Conservation (phyloP, 2,329 filamentous ascomycete genomes). For the Aureobasidium leucospermi region DNA sequence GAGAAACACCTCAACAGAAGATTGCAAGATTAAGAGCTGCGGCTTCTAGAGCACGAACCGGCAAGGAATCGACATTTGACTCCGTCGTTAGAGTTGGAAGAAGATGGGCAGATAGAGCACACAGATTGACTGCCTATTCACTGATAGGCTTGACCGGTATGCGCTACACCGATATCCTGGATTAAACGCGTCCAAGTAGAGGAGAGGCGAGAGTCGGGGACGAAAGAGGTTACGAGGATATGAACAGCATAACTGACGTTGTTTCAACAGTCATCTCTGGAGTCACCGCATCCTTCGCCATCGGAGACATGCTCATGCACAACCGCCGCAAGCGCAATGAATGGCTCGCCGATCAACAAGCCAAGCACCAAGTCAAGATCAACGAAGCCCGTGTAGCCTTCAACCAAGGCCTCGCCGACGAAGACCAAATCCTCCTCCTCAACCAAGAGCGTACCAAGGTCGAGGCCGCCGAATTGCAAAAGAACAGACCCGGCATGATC, state of each 20-base stretch:
- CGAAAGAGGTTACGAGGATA: not conserved
- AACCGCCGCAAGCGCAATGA: constrained; percentile 58
- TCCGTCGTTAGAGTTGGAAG: constrained; percentile 46
- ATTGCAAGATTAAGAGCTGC: constrained; percentile 45
- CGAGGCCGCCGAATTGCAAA: constrained; percentile 41
- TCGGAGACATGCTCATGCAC: constrained; percentile 59
- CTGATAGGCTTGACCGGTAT: constrained; percentile 56
- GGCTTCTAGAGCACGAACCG: constrained; percentile 39
- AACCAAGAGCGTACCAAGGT: constrained; percentile 56
- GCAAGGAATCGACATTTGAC: constrained; percentile 49
- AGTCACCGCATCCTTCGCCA: constrained; percentile 56
- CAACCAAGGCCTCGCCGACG: constrained; percentile 36
- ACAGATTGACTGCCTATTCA: constrained; percentile 52
- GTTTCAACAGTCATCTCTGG: constrained; percentile 46
- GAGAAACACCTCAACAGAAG: constrained; percentile 48
- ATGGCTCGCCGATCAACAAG: constrained; percentile 50
- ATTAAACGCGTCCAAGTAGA: not conserved
- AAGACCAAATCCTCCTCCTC: constrained; percentile 46
- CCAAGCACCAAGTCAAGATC: constrained; percentile 36
- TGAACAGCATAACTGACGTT: not conserved
- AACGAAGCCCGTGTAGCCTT: constrained; percentile 38
- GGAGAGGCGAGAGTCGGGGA: not conserved
- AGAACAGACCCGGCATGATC: constrained; percentile 30
- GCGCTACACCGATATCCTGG: not conserved
- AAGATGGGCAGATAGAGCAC: constrained; percentile 52